A percentile compares a stretch with the other conserved stretches of the same genome.
Evolutionary conservation across 83 land plant species (phyloP).

Genomic region (Thuja plicata): DNA sequence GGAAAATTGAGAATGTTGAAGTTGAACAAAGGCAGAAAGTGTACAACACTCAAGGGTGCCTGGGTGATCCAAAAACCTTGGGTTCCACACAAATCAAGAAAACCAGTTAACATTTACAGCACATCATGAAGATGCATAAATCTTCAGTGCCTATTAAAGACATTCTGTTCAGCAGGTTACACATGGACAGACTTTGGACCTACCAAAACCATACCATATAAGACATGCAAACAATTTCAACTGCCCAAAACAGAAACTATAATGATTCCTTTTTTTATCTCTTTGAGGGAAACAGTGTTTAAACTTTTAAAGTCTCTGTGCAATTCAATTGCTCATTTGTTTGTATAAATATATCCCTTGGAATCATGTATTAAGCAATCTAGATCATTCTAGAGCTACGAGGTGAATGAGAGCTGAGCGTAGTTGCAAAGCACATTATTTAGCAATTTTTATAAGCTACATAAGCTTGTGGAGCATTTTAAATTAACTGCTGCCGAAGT

Average conservation of each 20-base stretch:
- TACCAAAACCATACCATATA: too few relatives aligned
- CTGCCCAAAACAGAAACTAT: neutral
- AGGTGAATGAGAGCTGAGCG: neutral
- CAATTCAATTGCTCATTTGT: neutral
- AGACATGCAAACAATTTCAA: neutral
- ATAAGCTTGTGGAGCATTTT: neutral
- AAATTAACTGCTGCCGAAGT: neutral
- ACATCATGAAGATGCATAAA: too few relatives aligned
- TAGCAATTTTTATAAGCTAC: neutral
- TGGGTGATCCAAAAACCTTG: too few relatives aligned
- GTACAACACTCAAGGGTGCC: too few relatives aligned
- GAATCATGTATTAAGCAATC: neutral
- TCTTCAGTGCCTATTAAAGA: too few relatives aligned
- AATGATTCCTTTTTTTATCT: neutral
- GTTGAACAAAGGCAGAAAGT: too few relatives aligned
- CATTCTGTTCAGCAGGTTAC: too few relatives aligned
- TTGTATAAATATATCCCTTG: neutral
- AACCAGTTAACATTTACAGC: too few relatives aligned
- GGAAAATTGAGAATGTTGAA: too few relatives aligned
- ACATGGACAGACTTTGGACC: too few relatives aligned
- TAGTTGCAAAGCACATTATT: neutral
- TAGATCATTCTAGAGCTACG: neutral
- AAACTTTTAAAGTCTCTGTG: neutral
- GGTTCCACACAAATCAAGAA: too few relatives aligned
- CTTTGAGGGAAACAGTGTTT: neutral